Base-by-base conservation (phyloP, 805 yeast species). In the Monosporozyma servazzii region DNA sequence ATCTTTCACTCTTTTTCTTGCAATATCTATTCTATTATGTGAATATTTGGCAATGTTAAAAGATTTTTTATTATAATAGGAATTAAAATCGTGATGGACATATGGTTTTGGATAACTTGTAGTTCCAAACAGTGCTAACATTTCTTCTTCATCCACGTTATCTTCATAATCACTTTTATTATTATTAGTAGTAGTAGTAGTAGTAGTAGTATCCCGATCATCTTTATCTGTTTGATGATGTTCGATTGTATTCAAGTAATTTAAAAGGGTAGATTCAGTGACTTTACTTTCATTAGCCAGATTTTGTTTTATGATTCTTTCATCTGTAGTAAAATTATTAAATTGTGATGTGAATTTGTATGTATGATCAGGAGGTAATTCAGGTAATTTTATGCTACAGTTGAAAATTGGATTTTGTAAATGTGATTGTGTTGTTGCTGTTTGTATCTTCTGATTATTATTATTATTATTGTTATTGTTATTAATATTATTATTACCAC, bases 311-410 rank as follows among this genome's bases (percentile, higher is more conserved):
- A 91, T 75, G 52, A 77, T 72, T 56, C 84, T 79, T 54, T 90
- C 87, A 60, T 88, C 91, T 1, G 82, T 77, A 15, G 82, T 68
- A 20, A 82, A 73, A 23, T 79, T 72, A 51, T 82, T 75, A 63
- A 73, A 89, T 55, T 76, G 75, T 0, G 96, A 85, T 0, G 96
- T 86, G 51, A 82, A 78, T 66, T 80, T 81, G 64, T 85, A 91
- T 0, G 98, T 91, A 67, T 90, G 95, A 60, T 88, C 96, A 0
- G 98, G 96, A 1, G 99, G 99, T 29, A 91, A 74, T 11, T 81
- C 80, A 0, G 99, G 99, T 58, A 91, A 70, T 82, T 89, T 95
- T 7, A 87, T 75, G 53, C 17, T 29, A n/a, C 33, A 20, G 10
- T 44, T 44, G 4, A 30, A 29, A 5, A 44, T 30, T 29, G 33